Conservation (phyloP, 306 rosid species). For the Corylus americana region DNA sequence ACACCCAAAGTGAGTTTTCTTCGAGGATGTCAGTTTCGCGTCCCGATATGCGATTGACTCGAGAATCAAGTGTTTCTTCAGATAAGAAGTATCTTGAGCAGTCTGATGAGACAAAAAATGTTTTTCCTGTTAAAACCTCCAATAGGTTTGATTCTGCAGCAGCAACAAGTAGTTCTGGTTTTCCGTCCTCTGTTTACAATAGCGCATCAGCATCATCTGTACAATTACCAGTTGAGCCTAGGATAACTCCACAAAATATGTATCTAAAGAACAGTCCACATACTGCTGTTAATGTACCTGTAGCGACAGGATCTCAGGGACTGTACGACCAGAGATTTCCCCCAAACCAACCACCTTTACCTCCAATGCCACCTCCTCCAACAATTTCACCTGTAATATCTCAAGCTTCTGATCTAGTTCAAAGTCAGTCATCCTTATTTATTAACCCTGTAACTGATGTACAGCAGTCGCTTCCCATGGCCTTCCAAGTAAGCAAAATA, state of each 20-base stretch:
- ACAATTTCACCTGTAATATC: slow-evolving; percentile 59
- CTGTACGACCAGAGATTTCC: slow-evolving; percentile 74
- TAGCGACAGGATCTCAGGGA: slow-evolving; percentile 71
- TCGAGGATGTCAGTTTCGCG: slow-evolving; percentile 87
- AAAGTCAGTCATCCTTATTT: slow-evolving; percentile 61
- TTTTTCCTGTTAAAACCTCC: slow-evolving; percentile 47
- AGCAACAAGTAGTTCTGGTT: slow-evolving; percentile 48
- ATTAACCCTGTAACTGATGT: slow-evolving; percentile 57
- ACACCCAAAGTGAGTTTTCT: slow-evolving; percentile 78
- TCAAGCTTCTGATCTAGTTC: slow-evolving; percentile 60
- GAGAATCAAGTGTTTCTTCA: slow-evolving; percentile 85
- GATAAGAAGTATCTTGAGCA: slow-evolving; percentile 81
- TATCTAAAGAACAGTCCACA: slow-evolving; percentile 66
- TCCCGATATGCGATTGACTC: slow-evolving; percentile 69
- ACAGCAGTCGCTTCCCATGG: slow-evolving; percentile 49
- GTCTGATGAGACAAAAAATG: slow-evolving; percentile 68
- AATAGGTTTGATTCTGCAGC: slow-evolving; percentile 61
- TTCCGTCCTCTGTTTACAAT: slow-evolving; percentile 54
- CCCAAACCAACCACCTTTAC: slow-evolving; percentile 89
- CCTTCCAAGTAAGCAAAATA: slow-evolving; percentile 61
- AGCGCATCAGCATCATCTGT: slow-evolving; percentile 53
- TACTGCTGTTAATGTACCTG: slow-evolving; percentile 56
- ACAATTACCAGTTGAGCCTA: slow-evolving; percentile 59
- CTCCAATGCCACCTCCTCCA: slow-evolving; percentile 93
- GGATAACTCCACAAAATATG: slow-evolving; percentile 60